A percentile compares a stretch with the other conserved stretches of the same genome.
Evolutionary conservation across 2,329 filamentous ascomycete genomes (phyloP).

Genomic region (Diplodia mutila): DNA sequence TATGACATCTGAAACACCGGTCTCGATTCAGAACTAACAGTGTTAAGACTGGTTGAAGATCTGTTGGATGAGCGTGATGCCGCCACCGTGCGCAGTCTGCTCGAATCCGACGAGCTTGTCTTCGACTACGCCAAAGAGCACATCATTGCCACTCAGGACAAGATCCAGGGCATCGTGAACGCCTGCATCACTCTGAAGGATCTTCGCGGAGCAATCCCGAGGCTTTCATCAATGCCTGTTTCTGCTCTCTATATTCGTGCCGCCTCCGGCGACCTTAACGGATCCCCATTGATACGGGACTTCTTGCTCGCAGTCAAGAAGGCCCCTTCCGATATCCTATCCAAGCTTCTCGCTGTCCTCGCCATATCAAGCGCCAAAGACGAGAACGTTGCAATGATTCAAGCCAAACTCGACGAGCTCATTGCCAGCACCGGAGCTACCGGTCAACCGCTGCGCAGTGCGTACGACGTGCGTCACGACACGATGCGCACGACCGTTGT

Average conservation of each 20-base stretch:
- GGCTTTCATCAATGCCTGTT: slow-evolving; percentile 40
- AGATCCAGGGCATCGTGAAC: slow-evolving; percentile 46
- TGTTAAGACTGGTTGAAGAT: slow-evolving; percentile 41
- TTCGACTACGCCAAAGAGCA: slow-evolving; percentile 46
- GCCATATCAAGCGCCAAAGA: background rate
- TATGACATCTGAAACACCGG: slow-evolving; percentile 28
- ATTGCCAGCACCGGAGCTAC: slow-evolving; percentile 19
- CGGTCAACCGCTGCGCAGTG: slow-evolving; percentile 64
- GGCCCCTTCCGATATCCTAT: slow-evolving; percentile 59
- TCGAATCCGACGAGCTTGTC: slow-evolving; percentile 65
- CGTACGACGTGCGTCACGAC: slow-evolving; percentile 71
- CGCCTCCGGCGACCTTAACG: slow-evolving; percentile 59
- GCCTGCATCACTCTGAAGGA: slow-evolving; percentile 40
- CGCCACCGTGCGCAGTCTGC: slow-evolving; percentile 55
- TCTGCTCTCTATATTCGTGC: slow-evolving; percentile 64
- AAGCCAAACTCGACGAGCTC: slow-evolving; percentile 11
- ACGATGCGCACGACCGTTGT: slow-evolving; percentile 77
- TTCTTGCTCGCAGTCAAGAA: slow-evolving; percentile 64
- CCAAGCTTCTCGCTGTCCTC: slow-evolving; percentile 48
- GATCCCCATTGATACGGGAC: slow-evolving; percentile 56
- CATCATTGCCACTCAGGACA: slow-evolving; percentile 43
- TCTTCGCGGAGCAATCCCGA: slow-evolving; percentile 45
- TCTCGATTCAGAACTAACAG: slow-evolving; percentile 22
- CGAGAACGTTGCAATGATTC: background rate
- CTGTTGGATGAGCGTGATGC: slow-evolving; percentile 42